Percentiles rank a stretch among this genome's conserved stretches.
Conservation (phyloP, 2,329 filamentous ascomycete species). For the Tolypocladium tundrense region DNA sequence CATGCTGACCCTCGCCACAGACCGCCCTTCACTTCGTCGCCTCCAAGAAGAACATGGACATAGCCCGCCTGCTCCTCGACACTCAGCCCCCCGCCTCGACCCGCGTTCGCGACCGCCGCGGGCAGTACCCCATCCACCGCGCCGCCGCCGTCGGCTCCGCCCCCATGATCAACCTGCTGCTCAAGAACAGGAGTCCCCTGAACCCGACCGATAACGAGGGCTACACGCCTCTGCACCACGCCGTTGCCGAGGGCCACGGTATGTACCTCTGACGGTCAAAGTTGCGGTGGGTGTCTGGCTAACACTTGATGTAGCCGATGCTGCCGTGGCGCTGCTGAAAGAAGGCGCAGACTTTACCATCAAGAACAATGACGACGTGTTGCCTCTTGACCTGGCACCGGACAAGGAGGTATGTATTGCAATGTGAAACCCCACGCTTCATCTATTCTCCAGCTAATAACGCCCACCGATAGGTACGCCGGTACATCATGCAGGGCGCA, state of each 20-base stretch:
- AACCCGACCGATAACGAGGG: conserved; percentile 76
- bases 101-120: conserved; percentile 71
- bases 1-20: conserved; percentile 26
- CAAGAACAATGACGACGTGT: conserved; percentile 57
- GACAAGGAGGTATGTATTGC: conserved; percentile 60
- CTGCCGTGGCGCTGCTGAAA: conserved; percentile 72
- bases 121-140: conserved; percentile 84
- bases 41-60: conserved; percentile 79
- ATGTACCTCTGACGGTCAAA: conserved; percentile 8
- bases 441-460: conserved; percentile 1
- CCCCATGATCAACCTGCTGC: conserved; percentile 73
- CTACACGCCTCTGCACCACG: conserved; percentile 83
- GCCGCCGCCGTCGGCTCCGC: conserved; percentile 82
- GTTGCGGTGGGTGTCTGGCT: neutral
- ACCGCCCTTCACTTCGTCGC: conserved; percentile 86
- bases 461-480: conserved; percentile 45
- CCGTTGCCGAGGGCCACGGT: conserved; percentile 66
- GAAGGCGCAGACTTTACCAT: conserved; percentile 76
- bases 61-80: conserved; percentile 66
- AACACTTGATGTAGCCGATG: conserved; percentile 47
- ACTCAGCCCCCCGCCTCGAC: conserved; percentile 62
- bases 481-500: conserved; percentile 66
- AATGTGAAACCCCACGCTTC: neutral
- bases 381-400: conserved; percentile 75
- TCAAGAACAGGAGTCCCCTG: conserved; percentile 69